These are phyloP conservation scores for Leccinum obscurum DNA, from an alignment of 768 basidiomycete genomes.

Conservation along the genomic window DNA sequence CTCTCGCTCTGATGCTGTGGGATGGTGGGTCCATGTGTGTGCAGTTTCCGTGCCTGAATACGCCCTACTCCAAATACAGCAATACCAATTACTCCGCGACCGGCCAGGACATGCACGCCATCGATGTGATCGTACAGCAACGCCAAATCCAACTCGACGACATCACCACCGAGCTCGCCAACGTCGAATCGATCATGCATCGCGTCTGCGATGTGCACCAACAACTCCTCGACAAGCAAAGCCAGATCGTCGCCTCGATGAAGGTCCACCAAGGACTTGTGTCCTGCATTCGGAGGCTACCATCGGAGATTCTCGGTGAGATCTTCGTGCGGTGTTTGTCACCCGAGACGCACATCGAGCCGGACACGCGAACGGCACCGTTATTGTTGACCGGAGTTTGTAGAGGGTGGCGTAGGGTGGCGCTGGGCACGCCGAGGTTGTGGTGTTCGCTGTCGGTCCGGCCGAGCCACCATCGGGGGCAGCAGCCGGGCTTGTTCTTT, in stretches of 20 bases:
- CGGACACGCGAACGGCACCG: slow-evolving; percentile 31
- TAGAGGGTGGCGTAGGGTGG: slow-evolving; percentile 42
- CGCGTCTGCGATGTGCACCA: slow-evolving; percentile 7
- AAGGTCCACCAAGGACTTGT: slow-evolving; percentile 22
- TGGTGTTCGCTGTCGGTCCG: slow-evolving; percentile 45
- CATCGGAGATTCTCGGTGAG: slow-evolving; percentile 47
- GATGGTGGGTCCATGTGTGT: not conserved
- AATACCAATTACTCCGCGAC: slow-evolving; percentile 18
- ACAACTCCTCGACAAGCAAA: slow-evolving; percentile 14
- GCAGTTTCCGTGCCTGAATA: slow-evolving; percentile 19
- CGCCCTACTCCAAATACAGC: slow-evolving; percentile 17
- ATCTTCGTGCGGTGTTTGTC: slow-evolving; percentile 45
- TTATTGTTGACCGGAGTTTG: slow-evolving; percentile 42
- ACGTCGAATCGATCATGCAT: slow-evolving; percentile 16
- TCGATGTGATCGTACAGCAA: slow-evolving; percentile 17
- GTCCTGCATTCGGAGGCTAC: slow-evolving; percentile 37
- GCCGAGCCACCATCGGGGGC: slow-evolving; percentile 1
- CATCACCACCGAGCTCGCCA: slow-evolving; percentile 12
- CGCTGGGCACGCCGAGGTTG: slow-evolving; percentile 40
- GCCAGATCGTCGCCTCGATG: slow-evolving; percentile 19
- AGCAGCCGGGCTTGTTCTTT: slow-evolving; percentile 13
- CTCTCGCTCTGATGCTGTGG: not conserved
- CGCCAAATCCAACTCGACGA: slow-evolving; percentile 18
- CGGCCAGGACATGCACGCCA: slow-evolving; percentile 8
- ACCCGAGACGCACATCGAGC: slow-evolving; percentile 25